Evolutionary conservation across 169 alveolate species (phyloP).

Genomic region (Plasmodium gaboni): DNA sequence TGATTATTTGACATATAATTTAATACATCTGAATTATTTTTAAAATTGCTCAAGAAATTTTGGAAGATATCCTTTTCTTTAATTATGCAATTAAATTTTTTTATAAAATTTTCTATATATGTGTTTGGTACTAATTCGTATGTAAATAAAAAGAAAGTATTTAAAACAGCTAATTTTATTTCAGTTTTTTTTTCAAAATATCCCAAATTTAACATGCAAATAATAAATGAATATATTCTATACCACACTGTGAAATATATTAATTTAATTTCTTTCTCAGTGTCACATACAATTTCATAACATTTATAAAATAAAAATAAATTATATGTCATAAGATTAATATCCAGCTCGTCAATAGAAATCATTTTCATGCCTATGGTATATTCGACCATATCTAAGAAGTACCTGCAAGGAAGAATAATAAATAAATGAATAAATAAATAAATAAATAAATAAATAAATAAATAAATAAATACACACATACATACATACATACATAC

Average conservation of each 20-base stretch:
- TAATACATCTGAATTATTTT: slow-evolving; percentile 15
- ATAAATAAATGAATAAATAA: neutral
- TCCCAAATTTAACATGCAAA: slow-evolving; percentile 38
- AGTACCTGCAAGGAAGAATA: slow-evolving; percentile 23
- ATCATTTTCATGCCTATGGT: slow-evolving; percentile 42
- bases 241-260: slow-evolving; percentile 35
- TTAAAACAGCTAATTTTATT: slow-evolving; percentile 19
- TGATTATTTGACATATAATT: slow-evolving; percentile 46
- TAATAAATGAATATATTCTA: slow-evolving; percentile 45
- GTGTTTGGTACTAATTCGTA: slow-evolving; percentile 56
- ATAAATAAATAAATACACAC: neutral
- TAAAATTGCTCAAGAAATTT: slow-evolving; percentile 32
- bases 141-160: slow-evolving; percentile 77
- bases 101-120: slow-evolving; percentile 21
- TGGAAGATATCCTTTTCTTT: slow-evolving; percentile 45
- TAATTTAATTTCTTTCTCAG: neutral
- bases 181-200: slow-evolving; percentile 69
- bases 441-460: neutral
- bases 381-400: slow-evolving; percentile 65
- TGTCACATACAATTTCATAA: slow-evolving; percentile 19
- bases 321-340: slow-evolving; percentile 36
- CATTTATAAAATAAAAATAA: slow-evolving; percentile 63
- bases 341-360: slow-evolving; percentile 21
- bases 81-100: slow-evolving; percentile 17
- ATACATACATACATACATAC: too few species aligned